Conservation (phyloP, 129 eudicot species). For the Escallonia herrerae region DNA sequence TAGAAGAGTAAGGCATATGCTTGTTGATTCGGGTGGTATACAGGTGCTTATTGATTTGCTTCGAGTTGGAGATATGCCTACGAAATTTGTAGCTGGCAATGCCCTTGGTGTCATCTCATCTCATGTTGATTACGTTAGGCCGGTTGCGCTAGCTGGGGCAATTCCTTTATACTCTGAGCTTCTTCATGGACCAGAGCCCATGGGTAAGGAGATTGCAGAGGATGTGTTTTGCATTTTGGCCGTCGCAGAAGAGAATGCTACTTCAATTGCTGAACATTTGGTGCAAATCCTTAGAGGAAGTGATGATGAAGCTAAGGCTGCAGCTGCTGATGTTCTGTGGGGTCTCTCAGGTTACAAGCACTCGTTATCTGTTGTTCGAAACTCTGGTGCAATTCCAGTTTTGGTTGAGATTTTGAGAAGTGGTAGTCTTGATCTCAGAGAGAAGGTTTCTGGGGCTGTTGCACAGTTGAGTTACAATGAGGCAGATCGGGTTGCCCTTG, state of each 20-base stretch:
- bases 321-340: slow-evolving; percentile 65
- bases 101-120: slow-evolving; percentile 63
- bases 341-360: slow-evolving; percentile 43
- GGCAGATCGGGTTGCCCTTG: slow-evolving; percentile 34
- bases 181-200: slow-evolving; percentile 33
- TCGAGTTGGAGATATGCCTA: slow-evolving; percentile 26
- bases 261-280: slow-evolving; percentile 40
- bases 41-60: slow-evolving; percentile 43
- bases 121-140: slow-evolving; percentile 49
- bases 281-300: slow-evolving; percentile 43
- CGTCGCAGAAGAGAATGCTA: slow-evolving; percentile 31
- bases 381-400: slow-evolving; percentile 43
- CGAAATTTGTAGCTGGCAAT: slow-evolving; percentile 52
- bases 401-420: slow-evolving; percentile 43
- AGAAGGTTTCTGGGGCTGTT: slow-evolving; percentile 45
- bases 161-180: slow-evolving; percentile 52
- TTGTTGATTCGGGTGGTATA: slow-evolving; percentile 43
- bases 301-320: slow-evolving; percentile 41
- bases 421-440: slow-evolving; percentile 27
- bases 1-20: slow-evolving; percentile 33
- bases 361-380: slow-evolving; percentile 25
- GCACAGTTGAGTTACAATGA: slow-evolving; percentile 53
- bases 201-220: slow-evolving; percentile 64
- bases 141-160: slow-evolving; percentile 49
- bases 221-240: slow-evolving; percentile 62